phyloP scores from a whole-genome alignment of 192 early-diverging fungal species.

The Jimgerdemannia flammicorona region DNA sequence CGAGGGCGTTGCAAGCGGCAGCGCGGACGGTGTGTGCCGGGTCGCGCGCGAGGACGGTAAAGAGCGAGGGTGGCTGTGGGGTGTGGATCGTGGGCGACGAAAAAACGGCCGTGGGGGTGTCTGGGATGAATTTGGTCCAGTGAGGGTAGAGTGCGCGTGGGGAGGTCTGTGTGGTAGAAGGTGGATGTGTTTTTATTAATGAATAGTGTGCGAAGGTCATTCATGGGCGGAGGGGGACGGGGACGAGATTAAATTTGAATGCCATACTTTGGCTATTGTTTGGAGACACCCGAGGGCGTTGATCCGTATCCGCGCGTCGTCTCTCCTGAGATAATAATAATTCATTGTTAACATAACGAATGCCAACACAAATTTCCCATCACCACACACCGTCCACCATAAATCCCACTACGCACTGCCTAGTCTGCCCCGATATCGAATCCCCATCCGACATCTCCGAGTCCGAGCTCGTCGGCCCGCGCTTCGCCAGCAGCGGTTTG shows the following conservation, averaged over 20 bases:
- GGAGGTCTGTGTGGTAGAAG: conserved; percentile 19
- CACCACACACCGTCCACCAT: neutral
- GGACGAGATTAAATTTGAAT: neutral
- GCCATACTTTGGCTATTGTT: conserved; percentile 36
- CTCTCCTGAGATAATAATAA: conserved; percentile 7
- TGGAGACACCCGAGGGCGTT: conserved; percentile 51
- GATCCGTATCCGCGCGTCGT: conserved; percentile 46
- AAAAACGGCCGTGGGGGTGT: conserved; percentile 17
- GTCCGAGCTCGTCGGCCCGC: conserved; percentile 34
- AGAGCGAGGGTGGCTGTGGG: conserved; percentile 33
- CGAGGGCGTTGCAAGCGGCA: conserved; percentile 39
- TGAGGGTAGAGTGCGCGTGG: conserved; percentile 48
- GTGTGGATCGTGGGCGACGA: conserved; percentile 2
- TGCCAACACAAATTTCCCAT: neutral
- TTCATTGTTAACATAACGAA: neutral
- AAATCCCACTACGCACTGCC: neutral
- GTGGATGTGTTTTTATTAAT: neutral
- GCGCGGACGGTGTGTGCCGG: conserved; percentile 38
- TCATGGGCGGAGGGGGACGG: neutral
- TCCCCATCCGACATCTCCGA: conserved; percentile 54
- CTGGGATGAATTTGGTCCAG: conserved; percentile 50
- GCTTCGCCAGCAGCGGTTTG: neutral
- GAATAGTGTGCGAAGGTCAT: neutral
- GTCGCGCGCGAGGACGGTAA: conserved; percentile 45
- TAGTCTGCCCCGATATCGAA: neutral